Base-by-base conservation (phyloP, 2,329 filamentous ascomycete species). In the Dactylellina haptotyla region DNA sequence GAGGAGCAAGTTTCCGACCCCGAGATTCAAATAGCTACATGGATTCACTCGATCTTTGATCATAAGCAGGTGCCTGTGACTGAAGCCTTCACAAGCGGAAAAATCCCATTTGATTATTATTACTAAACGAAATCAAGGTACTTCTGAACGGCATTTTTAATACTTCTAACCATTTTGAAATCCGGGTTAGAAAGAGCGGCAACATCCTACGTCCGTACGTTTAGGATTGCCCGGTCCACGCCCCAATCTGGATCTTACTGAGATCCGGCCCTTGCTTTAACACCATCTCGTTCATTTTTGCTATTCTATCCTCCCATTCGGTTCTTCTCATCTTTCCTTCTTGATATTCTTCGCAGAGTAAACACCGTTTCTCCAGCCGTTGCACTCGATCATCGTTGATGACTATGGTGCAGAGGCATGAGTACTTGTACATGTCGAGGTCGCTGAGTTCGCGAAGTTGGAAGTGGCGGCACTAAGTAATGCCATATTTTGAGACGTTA, bases 391-490 rank as follows among this genome's bases (percentile, higher is more conserved):
- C 37, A 3, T 59, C 32, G 34, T 72, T 72, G 26, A 72, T 45
- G 23, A 72, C 46, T 2, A 32, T 26, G 4, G 12, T 8, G 16
- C 67, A 72, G 9, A 54, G 4, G 43, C 67, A 72, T n/a, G 14
- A 25, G 26, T 59, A 39, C 59, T 65, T 72, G 26, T 65, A 65
- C 41, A 72, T 59, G 30, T 72, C 67, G 20, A 72, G 32, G 20
- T 59, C 53, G 45, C 53, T 50, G 45, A 65, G 53, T 10, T 65
- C 59, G 26, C 51, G 34, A 23, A 65, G 43, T 34, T 18, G 16
- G 37, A 72, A 64, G 45, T 72, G 67, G 26, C 59, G 59, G 23
- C 67, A 72, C 67, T 72, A 43, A 14, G 25, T 39, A 26, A n/a
- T 1, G 32, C 14, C 2, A n/a, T 25, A 9, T 6, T 4, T 3